Conservation (phyloP, 169 alveolate genomes). For the Cytauxzoon felis region DNA sequence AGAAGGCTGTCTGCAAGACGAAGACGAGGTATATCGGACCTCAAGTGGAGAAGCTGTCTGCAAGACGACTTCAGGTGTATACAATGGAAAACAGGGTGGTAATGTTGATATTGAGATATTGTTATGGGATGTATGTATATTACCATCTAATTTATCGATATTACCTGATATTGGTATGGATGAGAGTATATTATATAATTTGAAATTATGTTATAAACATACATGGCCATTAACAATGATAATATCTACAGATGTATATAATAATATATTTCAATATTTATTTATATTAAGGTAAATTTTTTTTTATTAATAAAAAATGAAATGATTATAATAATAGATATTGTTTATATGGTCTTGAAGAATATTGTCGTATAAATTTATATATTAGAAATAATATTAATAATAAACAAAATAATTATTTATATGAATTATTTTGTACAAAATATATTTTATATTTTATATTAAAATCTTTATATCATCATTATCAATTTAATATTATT, state of each 20-base stretch:
- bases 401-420: background rate
- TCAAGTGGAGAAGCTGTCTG: too few relatives aligned
- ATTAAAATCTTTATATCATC: slow-evolving; percentile 2
- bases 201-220: slow-evolving; percentile 1
- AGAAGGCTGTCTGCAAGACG: too few relatives aligned
- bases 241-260: slow-evolving; percentile 17
- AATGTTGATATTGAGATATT: too few relatives aligned
- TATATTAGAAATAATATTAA: slow-evolving; percentile 10
- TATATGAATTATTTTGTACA: slow-evolving; percentile 10
- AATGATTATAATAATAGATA: slow-evolving; percentile 5
- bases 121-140: too few relatives aligned
- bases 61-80: too few relatives aligned
- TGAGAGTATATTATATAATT: too few relatives aligned
- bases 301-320: background rate
- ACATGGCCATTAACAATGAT: slow-evolving; percentile 33
- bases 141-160: too few relatives aligned
- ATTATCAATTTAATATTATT: slow-evolving; percentile 22
- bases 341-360: slow-evolving; percentile 42
- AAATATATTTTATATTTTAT: slow-evolving; percentile 1
- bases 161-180: too few relatives aligned
- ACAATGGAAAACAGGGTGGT: too few relatives aligned
- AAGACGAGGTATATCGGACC: too few relatives aligned
- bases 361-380: slow-evolving; percentile 3
- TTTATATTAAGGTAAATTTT: slow-evolving; percentile 30
- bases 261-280: slow-evolving; percentile 33